phyloP scores from a whole-genome alignment of 2,329 filamentous ascomycete species.

The Hawksworthiomyces lignivorus region DNA sequence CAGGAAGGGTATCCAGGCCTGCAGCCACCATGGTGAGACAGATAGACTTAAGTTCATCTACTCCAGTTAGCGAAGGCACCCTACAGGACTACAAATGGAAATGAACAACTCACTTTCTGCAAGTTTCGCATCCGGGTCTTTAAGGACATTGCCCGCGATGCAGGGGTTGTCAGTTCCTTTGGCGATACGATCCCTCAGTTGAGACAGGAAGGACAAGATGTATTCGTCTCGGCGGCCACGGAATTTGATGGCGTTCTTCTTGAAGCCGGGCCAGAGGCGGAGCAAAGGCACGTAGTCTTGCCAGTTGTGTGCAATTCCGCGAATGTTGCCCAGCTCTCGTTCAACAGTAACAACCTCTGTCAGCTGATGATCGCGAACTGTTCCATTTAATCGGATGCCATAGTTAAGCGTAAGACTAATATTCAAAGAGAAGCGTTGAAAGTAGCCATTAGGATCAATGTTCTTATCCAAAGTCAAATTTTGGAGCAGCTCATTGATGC shows the following conservation, averaged over 20 bases:
- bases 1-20: no score
- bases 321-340: conserved; percentile 65
- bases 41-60: no score
- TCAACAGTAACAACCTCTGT: conserved; percentile 70
- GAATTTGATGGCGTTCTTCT: conserved; percentile 55
- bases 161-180: conserved; percentile 19
- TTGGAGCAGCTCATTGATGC: conserved; percentile 62
- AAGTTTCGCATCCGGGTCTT: conserved; percentile 18
- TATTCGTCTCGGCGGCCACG: conserved; percentile 43
- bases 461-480: conserved; percentile 56
- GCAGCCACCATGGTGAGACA: no score
- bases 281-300: conserved; percentile 56
- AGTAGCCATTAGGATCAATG: conserved; percentile 64
- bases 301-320: conserved; percentile 72
- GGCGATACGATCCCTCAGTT: conserved; percentile 25
- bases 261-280: conserved; percentile 50
- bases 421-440: conserved; percentile 71
- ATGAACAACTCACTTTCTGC: conserved; percentile 2
- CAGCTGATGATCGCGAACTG: conserved; percentile 53
- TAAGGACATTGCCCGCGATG: conserved; percentile 19
- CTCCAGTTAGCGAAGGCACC: no score
- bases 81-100: no score
- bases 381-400: conserved; percentile 63
- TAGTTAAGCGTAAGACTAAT: conserved; percentile 73
- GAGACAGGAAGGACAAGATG: conserved; percentile 56